These are phyloP conservation scores for Talaromyces trachyspermus DNA, from an alignment of 495 filamentous ascomycete genomes.

Conservation along the genomic window DNA sequence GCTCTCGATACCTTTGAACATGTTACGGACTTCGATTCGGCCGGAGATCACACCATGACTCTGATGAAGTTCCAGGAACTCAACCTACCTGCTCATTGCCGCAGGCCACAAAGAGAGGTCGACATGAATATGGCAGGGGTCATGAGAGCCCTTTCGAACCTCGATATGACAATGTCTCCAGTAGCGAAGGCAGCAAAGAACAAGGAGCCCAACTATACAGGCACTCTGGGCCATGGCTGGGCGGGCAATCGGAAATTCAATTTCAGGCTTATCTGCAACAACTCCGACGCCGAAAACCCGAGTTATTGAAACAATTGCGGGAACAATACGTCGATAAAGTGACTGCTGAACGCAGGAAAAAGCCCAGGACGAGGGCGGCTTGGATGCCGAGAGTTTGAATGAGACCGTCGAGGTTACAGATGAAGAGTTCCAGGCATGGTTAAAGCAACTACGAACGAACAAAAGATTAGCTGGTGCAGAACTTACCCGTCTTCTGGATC, in stretches of 20 bases:
- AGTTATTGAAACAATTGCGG: slow-evolving; percentile 57
- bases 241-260: slow-evolving; percentile 62
- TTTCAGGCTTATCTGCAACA: slow-evolving; percentile 61
- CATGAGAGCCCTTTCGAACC: slow-evolving; percentile 47
- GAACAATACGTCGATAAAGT: slow-evolving; percentile 33
- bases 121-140: slow-evolving; percentile 4
- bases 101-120: slow-evolving; percentile 10
- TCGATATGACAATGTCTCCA: slow-evolving; percentile 40
- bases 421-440: slow-evolving; percentile 49
- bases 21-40: slow-evolving; percentile 82
- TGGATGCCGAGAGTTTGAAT: slow-evolving; percentile 19
- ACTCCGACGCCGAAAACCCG: slow-evolving; percentile 50
- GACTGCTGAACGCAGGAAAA: slow-evolving; percentile 31
- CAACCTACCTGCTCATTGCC: slow-evolving; percentile 56
- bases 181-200: slow-evolving; percentile 22
- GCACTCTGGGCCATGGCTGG: slow-evolving; percentile 70
- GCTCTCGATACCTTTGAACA: slow-evolving; percentile 83
- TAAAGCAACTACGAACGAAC: slow-evolving; percentile 52
- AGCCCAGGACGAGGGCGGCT: slow-evolving; percentile 42
- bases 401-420: slow-evolving; percentile 45
- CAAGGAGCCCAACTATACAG: slow-evolving; percentile 30
- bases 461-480: slow-evolving; percentile 37
- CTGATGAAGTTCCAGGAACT: slow-evolving; percentile 84
- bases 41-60: slow-evolving; percentile 73
- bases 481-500: slow-evolving; percentile 41